Base-by-base conservation (phyloP, 805 yeast genomes). In the Brettanomyces custersianus region DNA sequence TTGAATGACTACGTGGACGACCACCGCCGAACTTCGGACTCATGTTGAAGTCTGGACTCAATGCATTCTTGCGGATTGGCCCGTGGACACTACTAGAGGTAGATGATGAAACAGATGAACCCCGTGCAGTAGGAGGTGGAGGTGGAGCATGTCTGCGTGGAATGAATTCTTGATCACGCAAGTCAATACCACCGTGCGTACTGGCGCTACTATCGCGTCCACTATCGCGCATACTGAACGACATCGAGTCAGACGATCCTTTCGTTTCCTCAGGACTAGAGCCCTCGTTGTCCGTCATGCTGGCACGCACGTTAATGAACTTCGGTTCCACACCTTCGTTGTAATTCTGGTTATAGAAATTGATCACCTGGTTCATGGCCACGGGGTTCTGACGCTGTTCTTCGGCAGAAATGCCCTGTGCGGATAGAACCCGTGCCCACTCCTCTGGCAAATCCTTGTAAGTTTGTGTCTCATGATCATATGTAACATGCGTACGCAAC, bases 341-440 rank as follows among this genome's bases (percentile, higher is more conserved):
- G 37, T 33, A 46, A 31, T 50, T 51, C 24, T 48, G 39, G 20
- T 44, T 44, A 41, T 47, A 55, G 40, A 55, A 57, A 20, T 46
- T 44, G 38, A 57, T 42, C 20, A 54, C 59, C 29, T 52, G 56
- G 25, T 52, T 48, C 20, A 92, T 95, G 1, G 95, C 96, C 56
- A 85, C 88, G 2, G 96, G 96, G 57, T 92, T 85, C 42, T 80
- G 83, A 52, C 80, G 79, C 60, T 86, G 95, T 50, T 92, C 98
- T 43, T 74, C 81, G 43, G 73, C 77, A 5, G 95, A 76, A 40
- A 92, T 87, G 36, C 96, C 96, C 49, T 87, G 81, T 2, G 92
- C 83, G 10, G 80, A 70, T 36, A 92, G 66, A 24, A 88, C 65
- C 42, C 74, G 72, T 43, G 86, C 86, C 98, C 98, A 92, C 50